Percentiles rank a stretch among this genome's conserved stretches.
Conservation (phyloP, 257 asterid species). For the Solanum corneliomulleri region DNA sequence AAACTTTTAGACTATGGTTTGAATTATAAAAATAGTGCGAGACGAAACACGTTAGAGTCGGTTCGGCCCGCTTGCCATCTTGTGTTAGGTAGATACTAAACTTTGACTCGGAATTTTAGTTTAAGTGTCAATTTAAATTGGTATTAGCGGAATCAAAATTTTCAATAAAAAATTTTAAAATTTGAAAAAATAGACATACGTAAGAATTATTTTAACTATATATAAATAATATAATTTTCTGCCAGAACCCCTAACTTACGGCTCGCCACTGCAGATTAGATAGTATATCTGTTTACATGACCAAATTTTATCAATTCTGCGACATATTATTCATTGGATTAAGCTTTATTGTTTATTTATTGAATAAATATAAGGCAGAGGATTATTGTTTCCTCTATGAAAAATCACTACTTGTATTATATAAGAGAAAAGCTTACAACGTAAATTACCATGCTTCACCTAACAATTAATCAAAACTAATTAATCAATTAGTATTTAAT, state of each 20-base stretch:
- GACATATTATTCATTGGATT: background rate
- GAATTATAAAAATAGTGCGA: background rate
- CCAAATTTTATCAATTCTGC: too few species aligned
- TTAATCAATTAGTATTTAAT: background rate
- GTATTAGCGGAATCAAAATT: fast-evolving
- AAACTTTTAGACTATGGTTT: background rate
- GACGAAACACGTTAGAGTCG: background rate
- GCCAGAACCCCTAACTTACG: too few species aligned
- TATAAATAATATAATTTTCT: too few species aligned
- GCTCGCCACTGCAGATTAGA: background rate
- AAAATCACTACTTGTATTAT: background rate
- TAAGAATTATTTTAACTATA: too few species aligned
- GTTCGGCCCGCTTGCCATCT: too few species aligned
- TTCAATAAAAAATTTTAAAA: too few species aligned
- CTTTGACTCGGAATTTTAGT: too few species aligned
- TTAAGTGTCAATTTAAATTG: too few species aligned
- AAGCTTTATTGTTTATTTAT: background rate
- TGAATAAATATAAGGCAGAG: background rate
- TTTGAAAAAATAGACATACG: too few species aligned
- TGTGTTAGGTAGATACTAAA: background rate
- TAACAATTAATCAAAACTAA: background rate
- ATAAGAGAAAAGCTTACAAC: background rate
- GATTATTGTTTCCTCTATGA: background rate
- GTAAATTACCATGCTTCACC: background rate
- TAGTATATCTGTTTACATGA: too few species aligned